A percentile compares a stretch with the other conserved stretches of the same genome.
Conservation (phyloP, 1,284 basidiomycete species). For the Tremellales sp. region DNA sequence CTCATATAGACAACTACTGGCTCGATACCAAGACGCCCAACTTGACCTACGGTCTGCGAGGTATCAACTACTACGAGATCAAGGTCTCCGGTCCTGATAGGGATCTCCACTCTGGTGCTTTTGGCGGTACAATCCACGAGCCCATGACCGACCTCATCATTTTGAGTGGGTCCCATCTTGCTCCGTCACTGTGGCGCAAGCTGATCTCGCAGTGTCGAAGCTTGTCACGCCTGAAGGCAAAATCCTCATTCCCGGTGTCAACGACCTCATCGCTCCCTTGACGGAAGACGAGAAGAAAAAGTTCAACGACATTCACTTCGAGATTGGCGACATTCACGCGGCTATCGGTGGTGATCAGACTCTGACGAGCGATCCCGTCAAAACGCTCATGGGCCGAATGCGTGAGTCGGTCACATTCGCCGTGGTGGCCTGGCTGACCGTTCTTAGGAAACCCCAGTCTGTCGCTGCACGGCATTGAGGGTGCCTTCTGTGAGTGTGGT, state of each 20-base stretch:
- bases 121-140: constrained; percentile 83
- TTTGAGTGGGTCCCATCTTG: constrained; percentile 44
- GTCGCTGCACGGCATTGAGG: constrained; percentile 94
- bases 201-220: constrained; percentile 54
- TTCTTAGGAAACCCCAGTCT: constrained; percentile 65
- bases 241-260: constrained; percentile 87
- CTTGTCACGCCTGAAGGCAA: constrained; percentile 78
- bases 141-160: constrained; percentile 61
- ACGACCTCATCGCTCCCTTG: constrained; percentile 76
- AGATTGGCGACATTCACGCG: constrained; percentile 65
- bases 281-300: constrained; percentile 68
- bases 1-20: constrained; percentile 50
- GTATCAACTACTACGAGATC: constrained; percentile 84
- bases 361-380: constrained; percentile 72
- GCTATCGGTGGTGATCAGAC: constrained; percentile 75
- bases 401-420: constrained; percentile 13
- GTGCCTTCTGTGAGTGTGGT: constrained; percentile 69
- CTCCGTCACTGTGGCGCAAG: background rate
- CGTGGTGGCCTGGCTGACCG: background rate
- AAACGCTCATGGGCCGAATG: constrained; percentile 55
- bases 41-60: constrained; percentile 60
- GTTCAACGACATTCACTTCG: constrained; percentile 74
- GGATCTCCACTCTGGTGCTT: constrained; percentile 90
- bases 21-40: constrained; percentile 51
- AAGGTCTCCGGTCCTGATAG: constrained; percentile 76